Base-by-base conservation (phyloP, 2,329 filamentous ascomycete genomes). In the Penicillium sp. region DNA sequence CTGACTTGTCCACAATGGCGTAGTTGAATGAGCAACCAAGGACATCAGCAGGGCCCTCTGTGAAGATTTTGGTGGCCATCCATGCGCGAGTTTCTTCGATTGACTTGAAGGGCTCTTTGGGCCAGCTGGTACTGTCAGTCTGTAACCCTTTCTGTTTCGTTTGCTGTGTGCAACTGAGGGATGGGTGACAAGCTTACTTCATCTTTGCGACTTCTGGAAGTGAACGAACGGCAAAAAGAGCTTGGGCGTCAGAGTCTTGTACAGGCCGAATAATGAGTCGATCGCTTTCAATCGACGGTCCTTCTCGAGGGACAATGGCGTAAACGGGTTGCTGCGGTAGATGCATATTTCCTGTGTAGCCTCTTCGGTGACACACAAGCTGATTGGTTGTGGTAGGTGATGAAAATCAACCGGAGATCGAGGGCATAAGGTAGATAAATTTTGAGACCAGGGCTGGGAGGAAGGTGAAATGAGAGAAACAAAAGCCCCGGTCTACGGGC, bases 201-300 rank as follows among this genome's bases (percentile, higher is more conserved):
- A 53, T 55, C 22, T 48, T 50, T 11, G 66, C 62, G 3, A 67
- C 62, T 54, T 68, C 63, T 14, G 63, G 64, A 6, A 52, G 48
- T 8, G 58, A 58, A 8, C 65, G 66, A 48, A 68, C 57, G 4
- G 61, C 63, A 18, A 64, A 61, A 2, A 68, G 50, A n/a, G 58
- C 61, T 5, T 48, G 21, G 8, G 52, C 54, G 29, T 68, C 65
- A 13, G 50, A 44, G 32, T 65, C 56, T 36, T 46, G 29, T 8
- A 65, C 34, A 11, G 65, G 66, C 1, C 66, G 62, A 39, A 68
- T 61, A 13, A 56, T 46, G 2, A 67, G 52, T 47, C 61, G 53
- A 6, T 50, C 48, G n/a, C 61, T 64, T 34, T 63, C 58, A 18
- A 61, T 55, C 18, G 55, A 53, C 3, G 55, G 56, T 10, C 46